Base-by-base conservation (phyloP, 2,329 filamentous ascomycete species). In the Pezicula radicicola region DNA sequence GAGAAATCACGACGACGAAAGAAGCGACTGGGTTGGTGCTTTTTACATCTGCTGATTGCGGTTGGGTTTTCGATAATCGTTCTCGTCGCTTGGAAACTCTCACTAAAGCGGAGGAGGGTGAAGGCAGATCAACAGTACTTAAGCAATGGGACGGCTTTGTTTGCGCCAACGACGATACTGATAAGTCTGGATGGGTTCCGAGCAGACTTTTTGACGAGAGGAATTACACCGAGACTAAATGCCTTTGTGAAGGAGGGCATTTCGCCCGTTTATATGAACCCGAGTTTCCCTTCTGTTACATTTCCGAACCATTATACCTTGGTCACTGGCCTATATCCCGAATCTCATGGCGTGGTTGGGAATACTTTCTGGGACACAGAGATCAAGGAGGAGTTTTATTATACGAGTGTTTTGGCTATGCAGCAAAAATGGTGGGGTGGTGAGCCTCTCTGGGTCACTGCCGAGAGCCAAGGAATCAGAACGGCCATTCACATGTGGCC, bases 401-500 rank as follows among this genome's bases (percentile, higher is more conserved):
- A 96, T 64, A 96, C 90, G 0, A 83, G 95, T 63, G 84, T 89
- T 0, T 68, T 75, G 1, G 79, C 90, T 58, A 81, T 96, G 70
- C 83, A 93, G 59, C 76, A 89, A 1, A 90, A 93, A 66, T 99
- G 94, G 93, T 99, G 94, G 93, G 85, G 81, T 39, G 94, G 91
- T 3, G 91, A 97, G 67, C 94, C 94, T 0, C 77, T 99, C 28
- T 99, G 94, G 94, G 87, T 88, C 25, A 95, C 93, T 1, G 93
- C 93, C 5, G 94, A 97, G 73, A 83, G 81, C 52, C 87, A 91
- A 60, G 88, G 88, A 6, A 76, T 95, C 30, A 81, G 83, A 51
- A 84, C 86, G 28, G 94, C 91, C 1, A 84, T 99, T 25, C 94
- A 99, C 68, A 99, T 99, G 94, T 99, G 94, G 94, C 94, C 94